Conservation (phyloP, 2,329 filamentous ascomycete species). For the Hypoxylon sp. region DNA sequence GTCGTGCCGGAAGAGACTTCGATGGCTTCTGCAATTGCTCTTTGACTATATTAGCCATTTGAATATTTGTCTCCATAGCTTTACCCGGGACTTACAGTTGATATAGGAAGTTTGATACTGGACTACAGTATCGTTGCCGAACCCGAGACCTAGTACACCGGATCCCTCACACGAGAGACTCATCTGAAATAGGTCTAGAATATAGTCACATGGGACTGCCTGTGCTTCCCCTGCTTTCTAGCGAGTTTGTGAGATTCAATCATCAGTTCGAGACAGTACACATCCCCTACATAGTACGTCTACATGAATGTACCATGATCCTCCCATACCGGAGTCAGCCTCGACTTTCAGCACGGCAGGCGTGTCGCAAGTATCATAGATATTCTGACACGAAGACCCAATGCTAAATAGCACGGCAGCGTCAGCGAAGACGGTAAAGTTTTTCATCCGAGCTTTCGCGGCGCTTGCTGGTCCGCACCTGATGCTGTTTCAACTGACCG, state of each 20-base stretch:
- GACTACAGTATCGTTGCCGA: neutral
- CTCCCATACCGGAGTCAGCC: conserved; percentile 8
- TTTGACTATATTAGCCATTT: neutral
- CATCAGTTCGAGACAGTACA: neutral
- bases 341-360: neutral
- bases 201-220: conserved; percentile 3
- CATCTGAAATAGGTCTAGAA: conserved; percentile 1
- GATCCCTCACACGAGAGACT: neutral
- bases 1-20: neutral
- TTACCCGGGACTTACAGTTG: neutral
- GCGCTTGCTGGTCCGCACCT: neutral
- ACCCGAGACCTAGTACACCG: neutral
- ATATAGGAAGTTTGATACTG: conserved; percentile 1
- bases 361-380: neutral
- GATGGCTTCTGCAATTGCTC: neutral
- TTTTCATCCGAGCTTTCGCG: neutral
- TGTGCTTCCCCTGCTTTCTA: neutral
- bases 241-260: neutral
- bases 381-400: neutral
- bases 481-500: neutral
- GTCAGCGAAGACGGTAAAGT: neutral
- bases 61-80: too few species aligned
- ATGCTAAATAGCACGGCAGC: neutral
- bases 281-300: conserved; percentile 1
- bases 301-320: conserved; percentile 5